These are phyloP conservation scores for Encephalitozoon hellem DNA, from an alignment of 371 early-diverging fungal genomes.

Conservation along the genomic window DNA sequence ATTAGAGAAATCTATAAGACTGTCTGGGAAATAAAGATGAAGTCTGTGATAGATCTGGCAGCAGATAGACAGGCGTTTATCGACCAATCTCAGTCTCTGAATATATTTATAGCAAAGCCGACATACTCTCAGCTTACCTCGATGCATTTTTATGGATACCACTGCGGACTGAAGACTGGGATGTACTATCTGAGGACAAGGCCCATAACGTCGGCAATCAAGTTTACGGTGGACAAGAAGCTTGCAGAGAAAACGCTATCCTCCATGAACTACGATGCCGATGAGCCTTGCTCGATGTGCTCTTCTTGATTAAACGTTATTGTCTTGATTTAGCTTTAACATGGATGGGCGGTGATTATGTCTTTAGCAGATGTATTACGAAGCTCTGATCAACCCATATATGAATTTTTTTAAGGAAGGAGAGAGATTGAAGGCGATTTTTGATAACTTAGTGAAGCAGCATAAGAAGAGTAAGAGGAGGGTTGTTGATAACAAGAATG, in stretches of 20 bases:
- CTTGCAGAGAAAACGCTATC: constrained; percentile 36
- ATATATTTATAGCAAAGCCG: constrained; percentile 83
- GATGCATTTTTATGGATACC: constrained; percentile 99
- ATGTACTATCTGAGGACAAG: constrained; percentile 96
- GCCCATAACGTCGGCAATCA: constrained; percentile 92
- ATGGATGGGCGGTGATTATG: neutral
- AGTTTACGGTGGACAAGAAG: constrained; percentile 67
- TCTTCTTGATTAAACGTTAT: constrained; percentile 4
- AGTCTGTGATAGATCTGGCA: constrained; percentile 66
- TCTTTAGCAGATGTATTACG: neutral
- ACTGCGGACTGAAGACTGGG: constrained; percentile 94
- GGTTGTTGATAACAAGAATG: neutral
- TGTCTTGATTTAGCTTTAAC: neutral
- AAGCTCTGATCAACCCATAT: neutral
- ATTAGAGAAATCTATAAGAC: constrained; percentile 89
- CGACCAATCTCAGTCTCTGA: constrained; percentile 94
- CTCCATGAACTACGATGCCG: constrained; percentile 24
- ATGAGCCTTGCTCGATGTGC: constrained; percentile 18
- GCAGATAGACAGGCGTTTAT: constrained; percentile 89
- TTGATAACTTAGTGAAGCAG: constrained; percentile 11
- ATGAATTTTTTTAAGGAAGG: constrained; percentile 25
- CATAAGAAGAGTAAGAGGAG: constrained; percentile 31
- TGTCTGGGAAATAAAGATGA: constrained; percentile 90
- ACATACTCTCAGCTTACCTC: constrained; percentile 79
- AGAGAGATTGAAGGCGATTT: neutral